phyloP scores from a whole-genome alignment of 257 asterid genomes.

The Cordia subcordata region DNA sequence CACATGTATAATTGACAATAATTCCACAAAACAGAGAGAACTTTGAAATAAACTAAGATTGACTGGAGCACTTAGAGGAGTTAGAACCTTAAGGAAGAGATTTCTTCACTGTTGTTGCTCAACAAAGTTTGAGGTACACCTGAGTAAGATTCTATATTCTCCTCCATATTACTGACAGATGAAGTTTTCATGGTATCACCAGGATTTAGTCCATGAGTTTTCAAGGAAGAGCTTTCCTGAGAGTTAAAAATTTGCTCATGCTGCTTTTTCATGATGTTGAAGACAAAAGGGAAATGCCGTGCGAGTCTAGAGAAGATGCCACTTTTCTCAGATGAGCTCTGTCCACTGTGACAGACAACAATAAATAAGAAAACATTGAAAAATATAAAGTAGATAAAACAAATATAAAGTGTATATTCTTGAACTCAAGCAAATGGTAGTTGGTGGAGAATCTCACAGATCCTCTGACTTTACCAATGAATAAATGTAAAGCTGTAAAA shows the following conservation, averaged over 20 bases:
- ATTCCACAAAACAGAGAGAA: slow-evolving; percentile 4
- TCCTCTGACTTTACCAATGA: too few species aligned
- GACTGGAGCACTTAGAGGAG: neutral
- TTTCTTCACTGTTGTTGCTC: slow-evolving; percentile 32
- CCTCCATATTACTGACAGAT: slow-evolving; percentile 28
- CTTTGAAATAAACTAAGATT: slow-evolving; percentile 14
- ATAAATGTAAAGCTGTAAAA: too few species aligned
- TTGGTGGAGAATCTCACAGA: too few species aligned
- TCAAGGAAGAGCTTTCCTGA: slow-evolving; percentile 21
- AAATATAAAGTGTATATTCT: slow-evolving; percentile 4
- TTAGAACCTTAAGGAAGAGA: slow-evolving; percentile 43
- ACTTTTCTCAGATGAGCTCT: slow-evolving; percentile 46
- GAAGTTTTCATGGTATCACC: slow-evolving; percentile 24
- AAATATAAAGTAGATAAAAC: slow-evolving; percentile 1
- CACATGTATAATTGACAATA: slow-evolving; percentile 17
- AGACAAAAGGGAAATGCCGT: slow-evolving; percentile 73
- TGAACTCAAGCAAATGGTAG: too few species aligned
- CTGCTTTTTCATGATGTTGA: slow-evolving; percentile 66
- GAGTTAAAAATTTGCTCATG: slow-evolving; percentile 34
- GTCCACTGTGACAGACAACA: slow-evolving; percentile 36
- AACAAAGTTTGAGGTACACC: slow-evolving; percentile 25
- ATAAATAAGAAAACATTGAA: slow-evolving; percentile 13
- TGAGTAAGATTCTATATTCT: slow-evolving; percentile 25
- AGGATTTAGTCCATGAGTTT: slow-evolving; percentile 23
- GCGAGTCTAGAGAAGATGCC: slow-evolving; percentile 73